Conservation (phyloP, 805 yeast genomes). For the Wickerhamiella hasegawae region DNA sequence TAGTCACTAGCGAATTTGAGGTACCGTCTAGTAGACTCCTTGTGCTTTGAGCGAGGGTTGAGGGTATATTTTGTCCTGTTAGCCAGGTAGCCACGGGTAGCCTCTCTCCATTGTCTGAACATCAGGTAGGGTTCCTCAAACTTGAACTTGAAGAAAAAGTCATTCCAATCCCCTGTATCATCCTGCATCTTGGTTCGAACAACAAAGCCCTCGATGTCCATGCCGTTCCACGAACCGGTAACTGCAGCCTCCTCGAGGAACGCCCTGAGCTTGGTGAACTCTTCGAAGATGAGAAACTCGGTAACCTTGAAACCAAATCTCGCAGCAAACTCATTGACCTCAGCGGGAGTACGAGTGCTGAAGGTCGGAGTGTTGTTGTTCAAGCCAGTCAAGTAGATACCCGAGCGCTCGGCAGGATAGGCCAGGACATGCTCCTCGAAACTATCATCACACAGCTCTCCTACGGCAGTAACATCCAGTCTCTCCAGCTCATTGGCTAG, state of each 20-base stretch:
- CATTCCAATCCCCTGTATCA: conserved; percentile 18
- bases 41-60: conserved; percentile 26
- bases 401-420: conserved; percentile 50
- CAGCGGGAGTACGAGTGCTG: conserved; percentile 42
- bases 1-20: conserved; percentile 47
- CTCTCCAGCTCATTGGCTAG: conserved; percentile 41
- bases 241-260: conserved; percentile 42
- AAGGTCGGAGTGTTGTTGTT: conserved; percentile 53
- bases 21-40: conserved; percentile 47
- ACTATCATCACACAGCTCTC: conserved; percentile 79
- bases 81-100: conserved; percentile 42
- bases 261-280: conserved; percentile 27
- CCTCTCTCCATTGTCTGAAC: conserved; percentile 84
- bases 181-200: conserved; percentile 29
- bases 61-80: no score
- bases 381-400: conserved; percentile 80
- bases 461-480: conserved; percentile 63
- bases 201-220: conserved; percentile 88
- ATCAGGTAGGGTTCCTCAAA: conserved; percentile 89
- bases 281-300: conserved; percentile 28
- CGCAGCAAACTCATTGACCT: conserved; percentile 44
- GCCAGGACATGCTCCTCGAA: conserved; percentile 90
- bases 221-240: conserved; percentile 54
- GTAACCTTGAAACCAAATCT: conserved; percentile 54
- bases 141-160: conserved; percentile 79